These are phyloP conservation scores for Metarhizium guizhouense DNA, from an alignment of 2,329 filamentous ascomycete species.

Conservation along the genomic window DNA sequence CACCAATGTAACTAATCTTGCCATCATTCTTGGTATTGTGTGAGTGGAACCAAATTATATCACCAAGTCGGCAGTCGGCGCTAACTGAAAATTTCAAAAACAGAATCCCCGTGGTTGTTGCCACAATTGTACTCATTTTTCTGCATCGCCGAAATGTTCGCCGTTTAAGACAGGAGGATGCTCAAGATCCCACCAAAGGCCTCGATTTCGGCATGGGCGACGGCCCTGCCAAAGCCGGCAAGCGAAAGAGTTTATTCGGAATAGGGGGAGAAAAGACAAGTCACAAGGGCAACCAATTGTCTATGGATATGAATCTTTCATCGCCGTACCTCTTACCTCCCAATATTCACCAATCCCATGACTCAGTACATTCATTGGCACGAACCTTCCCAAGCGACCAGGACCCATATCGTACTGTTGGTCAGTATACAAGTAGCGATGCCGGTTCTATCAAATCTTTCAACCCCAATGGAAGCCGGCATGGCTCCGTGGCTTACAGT, in stretches of 20 bases:
- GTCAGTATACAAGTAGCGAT: constrained; percentile 48
- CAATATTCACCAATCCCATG: constrained; percentile 65
- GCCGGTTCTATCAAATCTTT: constrained; percentile 46
- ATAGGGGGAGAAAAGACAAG: constrained; percentile 48
- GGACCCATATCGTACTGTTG: constrained; percentile 71
- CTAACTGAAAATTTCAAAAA: neutral
- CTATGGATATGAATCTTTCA: constrained; percentile 65
- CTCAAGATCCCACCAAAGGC: constrained; percentile 77
- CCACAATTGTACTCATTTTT: constrained; percentile 59
- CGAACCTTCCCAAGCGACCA: constrained; percentile 65
- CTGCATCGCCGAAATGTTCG: constrained; percentile 72
- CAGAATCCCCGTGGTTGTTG: constrained; percentile 68
- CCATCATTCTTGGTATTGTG: constrained; percentile 61
- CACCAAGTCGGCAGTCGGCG: neutral
- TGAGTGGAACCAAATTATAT: constrained; percentile 37
- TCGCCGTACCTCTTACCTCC: constrained; percentile 94
- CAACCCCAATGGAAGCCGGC: constrained; percentile 32
- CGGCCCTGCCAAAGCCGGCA: constrained; percentile 28
- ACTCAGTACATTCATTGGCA: constrained; percentile 80
- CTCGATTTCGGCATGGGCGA: constrained; percentile 82
- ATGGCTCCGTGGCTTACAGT: constrained; percentile 16
- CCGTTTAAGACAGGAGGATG: constrained; percentile 68
- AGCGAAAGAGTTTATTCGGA: constrained; percentile 32
- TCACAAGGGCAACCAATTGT: constrained; percentile 45
- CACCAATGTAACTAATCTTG: constrained; percentile 47